Evolutionary conservation across 441 rosid species (phyloP).

Genomic region (Cnidoscolus chayamansa): DNA sequence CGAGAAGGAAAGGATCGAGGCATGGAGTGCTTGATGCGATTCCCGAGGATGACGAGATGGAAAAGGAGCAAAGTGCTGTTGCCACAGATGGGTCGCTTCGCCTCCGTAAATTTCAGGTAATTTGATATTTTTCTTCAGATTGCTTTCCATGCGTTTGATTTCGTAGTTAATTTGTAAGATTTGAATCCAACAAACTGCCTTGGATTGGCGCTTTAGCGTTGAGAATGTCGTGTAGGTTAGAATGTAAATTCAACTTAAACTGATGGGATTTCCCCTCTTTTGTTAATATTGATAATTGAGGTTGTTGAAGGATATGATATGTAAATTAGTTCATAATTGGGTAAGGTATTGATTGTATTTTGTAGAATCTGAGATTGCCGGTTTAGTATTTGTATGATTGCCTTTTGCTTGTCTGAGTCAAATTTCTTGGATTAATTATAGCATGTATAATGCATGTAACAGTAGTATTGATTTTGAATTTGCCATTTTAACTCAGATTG

Average conservation of each 20-base stretch:
- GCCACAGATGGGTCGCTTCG: conserved; percentile 31
- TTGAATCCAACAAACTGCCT: neutral
- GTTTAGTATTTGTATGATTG: conserved; percentile 1
- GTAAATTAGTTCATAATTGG: too few relatives aligned
- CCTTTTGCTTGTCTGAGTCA: neutral
- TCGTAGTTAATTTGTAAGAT: neutral
- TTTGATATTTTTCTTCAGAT: neutral
- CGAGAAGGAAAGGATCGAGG: conserved; percentile 57
- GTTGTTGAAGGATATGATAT: neutral
- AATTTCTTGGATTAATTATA: neutral
- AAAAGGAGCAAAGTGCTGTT: conserved; percentile 36
- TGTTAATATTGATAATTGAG: neutral
- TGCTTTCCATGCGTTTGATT: neutral
- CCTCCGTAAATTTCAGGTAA: conserved; percentile 56
- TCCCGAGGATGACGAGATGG: conserved; percentile 83
- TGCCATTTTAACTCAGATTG: neutral
- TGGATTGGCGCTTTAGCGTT: too few relatives aligned
- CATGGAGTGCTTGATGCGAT: conserved; percentile 62
- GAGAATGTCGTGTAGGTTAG: neutral
- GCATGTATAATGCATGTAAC: neutral
- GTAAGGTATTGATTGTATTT: neutral
- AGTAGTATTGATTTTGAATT: neutral
- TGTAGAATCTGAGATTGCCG: neutral
- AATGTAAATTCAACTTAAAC: neutral
- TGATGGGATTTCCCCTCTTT: neutral